Base-by-base conservation (phyloP, 2,329 filamentous ascomycete genomes). In the Lasiodiplodia sp. region DNA sequence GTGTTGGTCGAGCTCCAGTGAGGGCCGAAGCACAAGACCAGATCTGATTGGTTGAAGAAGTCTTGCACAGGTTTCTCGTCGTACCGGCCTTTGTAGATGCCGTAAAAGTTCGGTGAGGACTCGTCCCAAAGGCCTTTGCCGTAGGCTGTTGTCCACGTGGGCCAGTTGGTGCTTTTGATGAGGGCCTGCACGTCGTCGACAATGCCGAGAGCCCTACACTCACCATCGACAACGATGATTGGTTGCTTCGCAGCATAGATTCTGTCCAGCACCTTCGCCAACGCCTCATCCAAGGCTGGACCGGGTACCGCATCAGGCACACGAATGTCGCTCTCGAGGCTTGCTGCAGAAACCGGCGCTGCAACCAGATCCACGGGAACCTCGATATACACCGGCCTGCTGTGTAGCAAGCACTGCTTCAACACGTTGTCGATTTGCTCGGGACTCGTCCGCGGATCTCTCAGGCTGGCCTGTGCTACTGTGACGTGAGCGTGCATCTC, bases 381-480 rank as follows among this genome's bases (percentile, higher is more conserved):
- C 70, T 86, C 83, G 21, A 89, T 83, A 69, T 87, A 88, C 0
- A 86, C 87, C 0, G 87, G 87, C 3, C 85, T 80, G 68, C 84
- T 86, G 49, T 86, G 82, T 56, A 85, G 72, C 40, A 88, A 75
- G 58, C 84, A 86, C 68, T 86, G 81, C 67, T 78, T 77, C 44
- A 89, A 75, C 3, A 83, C 80, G 57, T 79, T 74, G 71, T 89
- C 87, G 34, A 89, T 86, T 68, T 85, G 80, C 34, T 82, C 79
- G 0, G 86, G 80, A 18, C 83, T 82, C 1, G 81, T 82, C 2
- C 76, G 71, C 1, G 82, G 76, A 69, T 87, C 82, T 56, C 75
- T 80, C 1, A 88, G 70, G 64, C 81, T 82, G n/a, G 80, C 78
- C 70, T 86, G 84, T 0, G 83, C 83, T 10, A 83, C 81, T 0